Percentiles rank a stretch among this genome's conserved stretches.
Evolutionary conservation across 768 basidiomycete genomes (phyloP).

Genomic region (Leucosporidium yakuticum): DNA sequence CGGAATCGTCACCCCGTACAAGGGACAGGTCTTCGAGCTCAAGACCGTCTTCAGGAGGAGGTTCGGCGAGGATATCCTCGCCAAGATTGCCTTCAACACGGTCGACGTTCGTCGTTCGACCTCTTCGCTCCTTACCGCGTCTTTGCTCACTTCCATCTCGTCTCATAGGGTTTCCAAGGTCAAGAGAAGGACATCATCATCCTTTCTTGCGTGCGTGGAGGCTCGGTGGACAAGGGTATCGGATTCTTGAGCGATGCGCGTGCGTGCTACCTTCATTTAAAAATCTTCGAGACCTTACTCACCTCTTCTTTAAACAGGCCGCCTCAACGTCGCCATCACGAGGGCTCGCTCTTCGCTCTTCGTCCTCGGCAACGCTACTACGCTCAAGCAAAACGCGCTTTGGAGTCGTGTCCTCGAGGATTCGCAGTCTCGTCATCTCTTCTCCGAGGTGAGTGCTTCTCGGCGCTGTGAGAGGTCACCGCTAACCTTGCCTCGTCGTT

Average conservation of each 20-base stretch:
- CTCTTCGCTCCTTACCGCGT: neutral
- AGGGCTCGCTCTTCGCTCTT: slow-evolving; percentile 90
- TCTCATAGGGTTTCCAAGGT: slow-evolving; percentile 79
- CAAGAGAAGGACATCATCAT: slow-evolving; percentile 99
- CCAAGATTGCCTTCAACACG: slow-evolving; percentile 84
- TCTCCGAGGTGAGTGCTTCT: slow-evolving; percentile 12
- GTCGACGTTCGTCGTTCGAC: slow-evolving; percentile 50
- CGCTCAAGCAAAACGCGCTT: slow-evolving; percentile 55
- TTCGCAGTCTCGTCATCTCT: slow-evolving; percentile 25
- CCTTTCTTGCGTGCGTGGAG: slow-evolving; percentile 89
- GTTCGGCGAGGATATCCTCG: slow-evolving; percentile 65
- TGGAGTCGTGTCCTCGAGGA: slow-evolving; percentile 37
- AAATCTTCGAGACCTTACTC: slow-evolving; percentile 48
- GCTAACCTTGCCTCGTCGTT: neutral
- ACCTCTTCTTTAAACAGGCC: slow-evolving; percentile 48
- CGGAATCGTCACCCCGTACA: slow-evolving; percentile 87
- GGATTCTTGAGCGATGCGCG: slow-evolving; percentile 77
- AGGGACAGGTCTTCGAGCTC: slow-evolving; percentile 75
- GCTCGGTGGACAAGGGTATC: slow-evolving; percentile 65
- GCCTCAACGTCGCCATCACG: slow-evolving; percentile 99
- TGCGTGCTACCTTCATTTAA: slow-evolving; percentile 5
- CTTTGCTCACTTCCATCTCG: neutral
- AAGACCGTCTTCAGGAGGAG: slow-evolving; percentile 60
- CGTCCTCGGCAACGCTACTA: slow-evolving; percentile 82
- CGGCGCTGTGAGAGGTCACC: neutral